Evolutionary conservation across 2,329 filamentous ascomycete genomes (phyloP).

Genomic region (Claviceps fusiformis): DNA sequence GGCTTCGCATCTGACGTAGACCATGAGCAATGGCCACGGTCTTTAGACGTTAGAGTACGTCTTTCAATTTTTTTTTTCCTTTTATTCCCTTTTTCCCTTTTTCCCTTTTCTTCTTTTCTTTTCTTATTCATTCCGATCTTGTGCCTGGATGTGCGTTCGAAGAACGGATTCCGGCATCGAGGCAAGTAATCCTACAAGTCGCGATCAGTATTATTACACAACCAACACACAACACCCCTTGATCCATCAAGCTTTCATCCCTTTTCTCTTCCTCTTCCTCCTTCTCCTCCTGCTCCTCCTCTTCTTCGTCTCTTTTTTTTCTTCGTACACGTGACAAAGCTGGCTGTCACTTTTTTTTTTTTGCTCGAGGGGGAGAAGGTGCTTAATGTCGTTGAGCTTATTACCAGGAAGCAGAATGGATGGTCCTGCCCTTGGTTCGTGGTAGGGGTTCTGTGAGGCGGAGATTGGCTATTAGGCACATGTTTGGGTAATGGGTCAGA

Average conservation of each 20-base stretch:
- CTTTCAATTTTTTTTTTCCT: neutral
- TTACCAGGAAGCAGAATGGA: neutral
- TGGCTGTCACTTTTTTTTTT: neutral
- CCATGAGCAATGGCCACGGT: conserved; percentile 2
- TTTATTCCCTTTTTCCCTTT: too few relatives aligned
- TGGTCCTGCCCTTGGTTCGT: neutral
- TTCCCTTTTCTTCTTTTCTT: too few relatives aligned
- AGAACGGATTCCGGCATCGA: neutral
- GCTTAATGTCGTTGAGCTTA: neutral
- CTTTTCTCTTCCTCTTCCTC: neutral
- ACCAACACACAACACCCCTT: neutral
- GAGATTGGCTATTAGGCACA: neutral
- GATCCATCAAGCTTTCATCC: neutral
- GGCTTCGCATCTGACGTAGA: conserved; percentile 9
- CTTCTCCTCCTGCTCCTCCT: neutral
- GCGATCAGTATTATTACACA: neutral
- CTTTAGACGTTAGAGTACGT: neutral
- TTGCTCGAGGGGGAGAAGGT: neutral
- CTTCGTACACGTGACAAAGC: neutral
- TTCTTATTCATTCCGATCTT: neutral
- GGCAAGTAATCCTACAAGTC: neutral
- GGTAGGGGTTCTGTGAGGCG: neutral
- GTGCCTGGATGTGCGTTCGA: neutral
- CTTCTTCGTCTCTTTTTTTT: neutral
- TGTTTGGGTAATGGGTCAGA: neutral